Conservation (phyloP, 2,329 filamentous ascomycete genomes). For the Colletotrichum chlorophyti region DNA sequence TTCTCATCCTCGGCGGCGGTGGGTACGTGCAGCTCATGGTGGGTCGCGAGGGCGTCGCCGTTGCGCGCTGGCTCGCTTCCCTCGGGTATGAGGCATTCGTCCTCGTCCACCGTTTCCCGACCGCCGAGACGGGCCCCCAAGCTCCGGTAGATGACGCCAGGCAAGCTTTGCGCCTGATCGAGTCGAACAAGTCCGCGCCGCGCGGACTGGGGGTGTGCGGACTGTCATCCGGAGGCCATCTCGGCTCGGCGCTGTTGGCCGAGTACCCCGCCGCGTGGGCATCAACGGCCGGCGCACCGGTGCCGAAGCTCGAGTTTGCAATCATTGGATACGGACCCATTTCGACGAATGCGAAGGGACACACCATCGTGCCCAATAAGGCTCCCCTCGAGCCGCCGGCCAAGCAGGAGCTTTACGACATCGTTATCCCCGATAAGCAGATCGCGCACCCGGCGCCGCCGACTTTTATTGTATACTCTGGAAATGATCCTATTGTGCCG, state of each 20-base stretch:
- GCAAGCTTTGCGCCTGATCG: slow-evolving; percentile 30
- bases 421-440: slow-evolving; percentile 31
- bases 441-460: slow-evolving; percentile 27
- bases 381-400: slow-evolving; percentile 31
- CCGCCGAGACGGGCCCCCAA: slow-evolving; percentile 23
- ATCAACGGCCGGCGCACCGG: slow-evolving; percentile 4
- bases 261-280: slow-evolving; percentile 30
- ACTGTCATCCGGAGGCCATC: slow-evolving; percentile 32
- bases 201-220: slow-evolving; percentile 29
- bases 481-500: slow-evolving; percentile 30
- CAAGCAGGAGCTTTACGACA: slow-evolving; percentile 32
- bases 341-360: slow-evolving; percentile 32
- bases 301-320: slow-evolving; percentile 27
- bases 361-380: slow-evolving; percentile 31
- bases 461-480: slow-evolving; percentile 32
- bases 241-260: slow-evolving; percentile 31
- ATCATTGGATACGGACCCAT: slow-evolving; percentile 35
- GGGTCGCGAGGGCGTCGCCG: slow-evolving; percentile 31
- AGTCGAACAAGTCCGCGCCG: background rate
- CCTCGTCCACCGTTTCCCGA: slow-evolving; percentile 33
- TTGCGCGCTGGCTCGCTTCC: slow-evolving; percentile 31
- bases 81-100: slow-evolving; percentile 33
- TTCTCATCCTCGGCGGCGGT: slow-evolving; percentile 32
- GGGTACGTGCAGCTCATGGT: slow-evolving; percentile 34
- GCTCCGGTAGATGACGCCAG: slow-evolving; percentile 32